A percentile compares a stretch with the other conserved stretches of the same genome.
Conservation (phyloP, 169 alveolate genomes). For the Plasmodium reichenowi region DNA sequence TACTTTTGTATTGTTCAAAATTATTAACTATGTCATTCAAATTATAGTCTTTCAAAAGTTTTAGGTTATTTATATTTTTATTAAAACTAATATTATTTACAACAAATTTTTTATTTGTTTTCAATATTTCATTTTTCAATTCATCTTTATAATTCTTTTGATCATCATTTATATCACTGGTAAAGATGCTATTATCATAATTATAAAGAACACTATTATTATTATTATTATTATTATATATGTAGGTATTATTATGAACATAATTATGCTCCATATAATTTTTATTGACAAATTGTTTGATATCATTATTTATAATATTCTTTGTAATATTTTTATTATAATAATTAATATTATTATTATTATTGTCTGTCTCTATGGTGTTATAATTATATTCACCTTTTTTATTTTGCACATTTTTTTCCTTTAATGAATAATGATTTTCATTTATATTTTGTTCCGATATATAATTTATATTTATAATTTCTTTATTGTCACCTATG, state of each 20-base stretch:
- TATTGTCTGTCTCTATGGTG: neutral
- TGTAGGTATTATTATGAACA: neutral
- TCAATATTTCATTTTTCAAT: conserved; percentile 23
- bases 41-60: neutral
- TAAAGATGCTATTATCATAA: neutral
- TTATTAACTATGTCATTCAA: neutral
- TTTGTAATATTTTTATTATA: neutral
- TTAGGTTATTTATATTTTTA: neutral
- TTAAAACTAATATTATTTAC: neutral
- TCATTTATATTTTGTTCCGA: conserved; percentile 3
- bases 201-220: neutral
- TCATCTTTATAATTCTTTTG: conserved; percentile 19
- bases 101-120: neutral
- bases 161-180: conserved; percentile 10
- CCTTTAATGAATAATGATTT: neutral
- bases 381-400: conserved; percentile 9
- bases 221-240: neutral
- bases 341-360: conserved; percentile 22
- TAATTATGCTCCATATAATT: neutral
- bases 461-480: conserved; percentile 3
- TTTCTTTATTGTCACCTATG: too few species aligned
- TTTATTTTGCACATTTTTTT: conserved; percentile 3
- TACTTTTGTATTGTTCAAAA: neutral
- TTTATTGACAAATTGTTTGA: conserved; percentile 6
- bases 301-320: neutral